phyloP scores from a whole-genome alignment of 2,329 filamentous ascomycete species.

The Pestalotiopsis sp. region DNA sequence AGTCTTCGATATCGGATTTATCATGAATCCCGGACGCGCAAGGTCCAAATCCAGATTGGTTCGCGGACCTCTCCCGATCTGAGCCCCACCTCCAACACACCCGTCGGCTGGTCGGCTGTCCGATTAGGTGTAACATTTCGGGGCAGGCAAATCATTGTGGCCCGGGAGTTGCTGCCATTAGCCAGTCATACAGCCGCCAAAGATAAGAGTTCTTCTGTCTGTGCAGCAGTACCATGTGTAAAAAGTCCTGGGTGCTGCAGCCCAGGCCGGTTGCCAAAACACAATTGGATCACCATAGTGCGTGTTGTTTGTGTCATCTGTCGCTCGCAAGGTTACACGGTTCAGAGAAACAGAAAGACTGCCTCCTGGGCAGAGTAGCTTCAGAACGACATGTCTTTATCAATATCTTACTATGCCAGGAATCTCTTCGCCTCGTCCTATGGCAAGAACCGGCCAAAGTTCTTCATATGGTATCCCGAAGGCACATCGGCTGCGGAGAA shows the following conservation, averaged over 20 bases:
- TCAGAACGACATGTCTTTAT: slow-evolving; percentile 15
- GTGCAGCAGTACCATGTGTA: background rate
- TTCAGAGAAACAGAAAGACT: background rate
- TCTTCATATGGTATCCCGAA: slow-evolving; percentile 32
- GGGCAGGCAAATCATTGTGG: background rate
- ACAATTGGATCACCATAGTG: background rate
- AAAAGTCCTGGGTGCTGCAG: background rate
- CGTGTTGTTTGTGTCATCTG: background rate
- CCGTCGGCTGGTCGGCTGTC: slow-evolving; percentile 5
- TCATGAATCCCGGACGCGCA: background rate
- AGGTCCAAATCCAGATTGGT: background rate
- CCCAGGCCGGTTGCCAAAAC: background rate
- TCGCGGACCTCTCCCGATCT: background rate
- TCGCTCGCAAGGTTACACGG: background rate
- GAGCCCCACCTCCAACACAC: background rate
- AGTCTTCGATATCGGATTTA: background rate
- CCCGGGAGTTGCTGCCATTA: background rate
- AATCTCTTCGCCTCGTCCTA: slow-evolving; percentile 33
- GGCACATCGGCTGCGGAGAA: slow-evolving; percentile 25
- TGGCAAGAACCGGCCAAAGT: slow-evolving; percentile 22
- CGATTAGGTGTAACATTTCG: background rate
- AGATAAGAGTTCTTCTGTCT: background rate
- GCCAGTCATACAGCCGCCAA: background rate
- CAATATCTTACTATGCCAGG: slow-evolving; percentile 20
- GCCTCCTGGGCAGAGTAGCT: background rate